Percentiles rank a stretch among this genome's conserved stretches.
These are phyloP conservation scores for Verticillium alfalfae DNA, from an alignment of 2,329 filamentous ascomycete genomes.

Conservation along the genomic window DNA sequence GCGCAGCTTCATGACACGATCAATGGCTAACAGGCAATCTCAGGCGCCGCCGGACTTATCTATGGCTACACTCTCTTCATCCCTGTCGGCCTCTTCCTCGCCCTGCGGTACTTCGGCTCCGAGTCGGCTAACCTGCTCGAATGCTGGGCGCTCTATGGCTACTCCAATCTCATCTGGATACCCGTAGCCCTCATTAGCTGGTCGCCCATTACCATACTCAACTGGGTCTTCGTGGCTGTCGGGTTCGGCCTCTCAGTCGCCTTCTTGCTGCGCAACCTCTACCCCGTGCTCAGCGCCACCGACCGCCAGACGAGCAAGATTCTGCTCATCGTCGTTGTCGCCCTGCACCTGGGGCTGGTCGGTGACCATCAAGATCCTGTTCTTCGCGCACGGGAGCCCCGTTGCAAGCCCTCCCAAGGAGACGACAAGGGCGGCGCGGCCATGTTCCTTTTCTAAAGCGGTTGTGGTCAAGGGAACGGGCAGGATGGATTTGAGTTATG, in stretches of 20 bases:
- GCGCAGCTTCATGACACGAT: not conserved
- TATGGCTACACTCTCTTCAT: constrained; percentile 93
- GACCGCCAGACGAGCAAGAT: constrained; percentile 89
- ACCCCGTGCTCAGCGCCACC: constrained; percentile 86
- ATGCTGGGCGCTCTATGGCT: constrained; percentile 93
- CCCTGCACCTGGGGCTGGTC: constrained; percentile 81
- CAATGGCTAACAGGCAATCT: constrained; percentile 1
- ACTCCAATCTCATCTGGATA: constrained; percentile 96
- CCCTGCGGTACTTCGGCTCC: constrained; percentile 91
- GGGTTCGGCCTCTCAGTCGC: constrained; percentile 78
- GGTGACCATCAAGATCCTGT: constrained; percentile 91
- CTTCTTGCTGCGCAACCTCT: constrained; percentile 81
- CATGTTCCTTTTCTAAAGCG: not conserved
- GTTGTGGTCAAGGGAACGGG: not conserved
- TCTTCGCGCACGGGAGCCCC: constrained; percentile 80
- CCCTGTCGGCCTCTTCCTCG: constrained; percentile 78
- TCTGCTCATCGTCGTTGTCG: constrained; percentile 76
- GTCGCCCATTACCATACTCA: constrained; percentile 79
- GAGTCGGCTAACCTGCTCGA: constrained; percentile 90
- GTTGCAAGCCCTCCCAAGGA: constrained; percentile 6
- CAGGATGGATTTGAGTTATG: not conserved
- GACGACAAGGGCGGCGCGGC: not conserved
- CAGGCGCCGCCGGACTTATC: constrained; percentile 80
- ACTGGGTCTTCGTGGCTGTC: constrained; percentile 88
- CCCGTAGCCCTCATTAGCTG: constrained; percentile 88